Percentiles rank a stretch among this genome's conserved stretches.
These are phyloP conservation scores for Pythium rhizo-oryzae DNA, from an alignment of 352 stramenopile genomes.

Conservation along the genomic window DNA sequence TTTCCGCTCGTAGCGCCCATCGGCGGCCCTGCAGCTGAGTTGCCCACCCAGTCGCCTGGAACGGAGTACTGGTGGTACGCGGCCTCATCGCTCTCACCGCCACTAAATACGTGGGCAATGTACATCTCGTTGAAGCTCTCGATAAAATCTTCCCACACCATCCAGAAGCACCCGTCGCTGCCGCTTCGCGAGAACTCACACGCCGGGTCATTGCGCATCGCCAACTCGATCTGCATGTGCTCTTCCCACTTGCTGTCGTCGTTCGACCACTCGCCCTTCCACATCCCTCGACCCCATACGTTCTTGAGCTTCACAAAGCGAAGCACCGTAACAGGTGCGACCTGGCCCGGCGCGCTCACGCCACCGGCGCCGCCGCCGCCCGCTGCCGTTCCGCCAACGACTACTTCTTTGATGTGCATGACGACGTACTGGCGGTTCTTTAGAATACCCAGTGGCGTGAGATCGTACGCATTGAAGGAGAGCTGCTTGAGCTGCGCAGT, in stretches of 20 bases:
- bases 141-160: slow-evolving; percentile 78
- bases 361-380: not conserved
- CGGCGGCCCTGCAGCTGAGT: slow-evolving; percentile 39
- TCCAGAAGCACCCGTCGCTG: slow-evolving; percentile 83
- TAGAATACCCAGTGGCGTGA: slow-evolving; percentile 64
- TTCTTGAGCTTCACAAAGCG: slow-evolving; percentile 85
- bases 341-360: not conserved
- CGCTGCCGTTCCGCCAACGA: slow-evolving; percentile 9
- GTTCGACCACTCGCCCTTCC: slow-evolving; percentile 84
- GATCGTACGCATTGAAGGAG: slow-evolving; percentile 61
- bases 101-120: slow-evolving; percentile 45
- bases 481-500: slow-evolving; percentile 72
- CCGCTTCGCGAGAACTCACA: slow-evolving; percentile 73
- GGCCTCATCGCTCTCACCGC: slow-evolving; percentile 26
- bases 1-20: slow-evolving; percentile 11
- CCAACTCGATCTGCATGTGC: slow-evolving; percentile 70
- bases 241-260: slow-evolving; percentile 88
- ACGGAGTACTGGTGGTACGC: slow-evolving; percentile 62
- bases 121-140: slow-evolving; percentile 77
- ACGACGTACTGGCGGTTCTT: slow-evolving; percentile 83
- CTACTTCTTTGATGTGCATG: slow-evolving; percentile 68
- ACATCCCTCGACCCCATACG: slow-evolving; percentile 77
- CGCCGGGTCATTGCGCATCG: slow-evolving; percentile 55
- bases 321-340: slow-evolving; percentile 28
- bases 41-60: slow-evolving; percentile 48